These are phyloP conservation scores for Sugiyamaella sp. DNA, from an alignment of 1,139 yeast species.

Conservation along the genomic window DNA sequence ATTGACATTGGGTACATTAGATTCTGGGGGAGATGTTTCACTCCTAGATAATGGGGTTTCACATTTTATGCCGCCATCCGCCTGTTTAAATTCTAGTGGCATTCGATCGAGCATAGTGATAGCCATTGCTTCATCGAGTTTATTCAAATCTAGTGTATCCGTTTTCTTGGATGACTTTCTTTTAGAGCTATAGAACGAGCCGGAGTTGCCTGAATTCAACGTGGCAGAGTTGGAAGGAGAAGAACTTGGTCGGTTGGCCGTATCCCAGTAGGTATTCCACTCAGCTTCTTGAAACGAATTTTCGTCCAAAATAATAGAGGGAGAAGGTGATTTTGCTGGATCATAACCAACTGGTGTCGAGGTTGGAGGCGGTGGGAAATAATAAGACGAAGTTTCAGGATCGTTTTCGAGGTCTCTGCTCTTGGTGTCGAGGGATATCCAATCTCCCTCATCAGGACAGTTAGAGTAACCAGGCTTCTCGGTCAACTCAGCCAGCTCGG, in stretches of 20 bases:
- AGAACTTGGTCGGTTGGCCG: not conserved
- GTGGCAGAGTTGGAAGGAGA: constrained; percentile 7
- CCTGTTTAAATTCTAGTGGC: constrained; percentile 13
- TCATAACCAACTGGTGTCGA: constrained; percentile 17
- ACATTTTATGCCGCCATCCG: not conserved
- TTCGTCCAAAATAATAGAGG: not conserved
- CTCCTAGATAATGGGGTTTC: not conserved
- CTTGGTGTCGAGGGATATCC: constrained; percentile 6
- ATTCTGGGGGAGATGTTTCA: not conserved
- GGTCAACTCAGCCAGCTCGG: constrained; percentile 2
- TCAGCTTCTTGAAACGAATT: not conserved
- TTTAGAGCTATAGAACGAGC: constrained; percentile 4
- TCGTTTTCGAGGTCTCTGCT: constrained; percentile 1
- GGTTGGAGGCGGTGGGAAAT: constrained; percentile 16
- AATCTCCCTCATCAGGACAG: constrained; percentile 10
- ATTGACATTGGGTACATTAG: not conserved
- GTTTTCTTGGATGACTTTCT: not conserved
- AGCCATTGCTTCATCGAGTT: constrained; percentile 19
- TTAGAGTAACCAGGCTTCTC: not conserved
- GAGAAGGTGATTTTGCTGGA: constrained; percentile 1
- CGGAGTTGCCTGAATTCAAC: constrained; percentile 5
- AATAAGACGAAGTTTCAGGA: not conserved
- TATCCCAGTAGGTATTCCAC: constrained; percentile 12
- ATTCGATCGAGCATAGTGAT: constrained; percentile 20
- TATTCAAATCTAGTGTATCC: constrained; percentile 13